Evolutionary conservation across 2,329 filamentous ascomycete species (phyloP).

Genomic region (Periglandula ipomoeae): DNA sequence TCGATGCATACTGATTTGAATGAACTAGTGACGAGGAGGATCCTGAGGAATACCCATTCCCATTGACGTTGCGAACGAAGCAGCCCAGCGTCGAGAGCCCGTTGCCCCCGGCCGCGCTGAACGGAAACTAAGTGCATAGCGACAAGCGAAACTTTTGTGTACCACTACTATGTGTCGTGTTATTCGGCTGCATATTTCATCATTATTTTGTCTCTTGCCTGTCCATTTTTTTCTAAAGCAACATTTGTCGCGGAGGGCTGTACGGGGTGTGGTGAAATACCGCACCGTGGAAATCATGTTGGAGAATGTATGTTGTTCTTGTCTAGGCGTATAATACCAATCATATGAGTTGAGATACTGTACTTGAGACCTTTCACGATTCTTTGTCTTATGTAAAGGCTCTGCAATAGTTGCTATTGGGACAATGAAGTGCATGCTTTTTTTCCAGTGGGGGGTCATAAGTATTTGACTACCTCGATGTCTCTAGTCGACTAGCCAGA

Average conservation of each 20-base stretch:
- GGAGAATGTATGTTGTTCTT: neutral
- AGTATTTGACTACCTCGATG: too few species aligned
- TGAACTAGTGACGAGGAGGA: slow-evolving; percentile 78
- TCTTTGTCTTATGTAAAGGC: too few species aligned
- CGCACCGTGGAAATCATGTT: neutral
- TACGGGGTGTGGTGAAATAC: neutral
- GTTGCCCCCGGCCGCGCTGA: slow-evolving; percentile 11
- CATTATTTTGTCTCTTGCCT: neutral
- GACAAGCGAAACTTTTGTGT: neutral
- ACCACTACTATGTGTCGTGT: neutral
- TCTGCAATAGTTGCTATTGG: too few species aligned
- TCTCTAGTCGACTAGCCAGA: too few species aligned
- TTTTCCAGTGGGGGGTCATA: too few species aligned
- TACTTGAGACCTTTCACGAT: too few species aligned
- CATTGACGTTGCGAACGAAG: slow-evolving; percentile 47
- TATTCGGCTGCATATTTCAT: neutral
- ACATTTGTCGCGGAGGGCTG: neutral
- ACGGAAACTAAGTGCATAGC: slow-evolving; percentile 11
- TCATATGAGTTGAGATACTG: neutral
- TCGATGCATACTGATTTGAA: neutral
- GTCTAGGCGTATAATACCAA: neutral
- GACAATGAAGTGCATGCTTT: too few species aligned
- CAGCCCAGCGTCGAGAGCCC: slow-evolving; percentile 27
- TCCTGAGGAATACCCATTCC: slow-evolving; percentile 59
- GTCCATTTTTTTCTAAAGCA: neutral